Percentiles rank a stretch among this genome's conserved stretches.
Conservation (phyloP, 495 filamentous ascomycete genomes). For the Penicillium salamii region DNA sequence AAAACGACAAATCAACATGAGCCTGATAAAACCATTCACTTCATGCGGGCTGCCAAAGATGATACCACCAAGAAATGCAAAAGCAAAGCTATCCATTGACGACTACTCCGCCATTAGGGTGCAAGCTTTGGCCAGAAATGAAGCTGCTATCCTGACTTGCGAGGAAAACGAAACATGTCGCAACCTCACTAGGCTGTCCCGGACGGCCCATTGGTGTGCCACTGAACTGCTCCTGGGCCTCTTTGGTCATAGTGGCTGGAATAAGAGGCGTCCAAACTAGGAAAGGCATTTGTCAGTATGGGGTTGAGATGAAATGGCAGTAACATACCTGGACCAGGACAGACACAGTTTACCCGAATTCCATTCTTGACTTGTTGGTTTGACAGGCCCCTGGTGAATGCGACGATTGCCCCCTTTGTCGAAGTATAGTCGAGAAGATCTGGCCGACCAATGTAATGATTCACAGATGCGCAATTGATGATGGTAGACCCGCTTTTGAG, state of each 20-base stretch:
- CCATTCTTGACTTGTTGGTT: conserved; percentile 71
- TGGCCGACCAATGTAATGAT: conserved; percentile 77
- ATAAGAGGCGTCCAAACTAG: conserved; percentile 80
- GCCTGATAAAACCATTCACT: no score
- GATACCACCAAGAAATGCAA: no score
- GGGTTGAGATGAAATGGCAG: no score
- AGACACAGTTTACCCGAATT: conserved; percentile 76
- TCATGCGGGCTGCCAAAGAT: no score
- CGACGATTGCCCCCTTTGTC: conserved; percentile 76
- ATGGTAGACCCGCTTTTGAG: conserved; percentile 70
- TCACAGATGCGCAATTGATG: conserved; percentile 79
- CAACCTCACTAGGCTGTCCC: conserved; percentile 75
- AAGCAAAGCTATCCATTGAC: conserved; percentile 65
- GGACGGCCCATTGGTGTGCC: conserved; percentile 72
- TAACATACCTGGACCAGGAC: conserved; percentile 61
- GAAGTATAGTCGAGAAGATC: conserved; percentile 85
- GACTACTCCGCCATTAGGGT: conserved; percentile 66
- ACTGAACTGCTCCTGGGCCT: conserved; percentile 69
- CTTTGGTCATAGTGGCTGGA: conserved; percentile 69
- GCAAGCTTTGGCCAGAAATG: conserved; percentile 53
- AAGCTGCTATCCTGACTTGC: conserved; percentile 71
- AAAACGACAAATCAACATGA: no score
- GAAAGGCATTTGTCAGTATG: background rate
- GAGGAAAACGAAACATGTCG: conserved; percentile 79
- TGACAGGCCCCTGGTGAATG: conserved; percentile 74